Percentiles rank a stretch among this genome's conserved stretches.
Evolutionary conservation across 2,329 filamentous ascomycete species (phyloP).

Genomic region (Colletotrichum sp.): DNA sequence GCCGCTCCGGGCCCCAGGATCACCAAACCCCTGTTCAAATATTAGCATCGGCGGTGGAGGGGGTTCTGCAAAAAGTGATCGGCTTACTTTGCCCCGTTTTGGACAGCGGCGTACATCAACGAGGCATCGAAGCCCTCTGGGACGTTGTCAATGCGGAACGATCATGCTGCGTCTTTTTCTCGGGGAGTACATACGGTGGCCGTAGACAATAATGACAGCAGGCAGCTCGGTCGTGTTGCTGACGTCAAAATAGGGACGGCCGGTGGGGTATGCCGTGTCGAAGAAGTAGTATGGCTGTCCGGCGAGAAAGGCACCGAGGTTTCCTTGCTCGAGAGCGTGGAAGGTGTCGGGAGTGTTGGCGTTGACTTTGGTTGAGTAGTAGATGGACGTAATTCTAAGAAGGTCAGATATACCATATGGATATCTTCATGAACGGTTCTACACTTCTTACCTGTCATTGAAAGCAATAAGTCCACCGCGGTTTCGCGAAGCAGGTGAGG

Average conservation of each 20-base stretch:
- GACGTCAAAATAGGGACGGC: conserved; percentile 40
- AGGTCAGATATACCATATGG: background rate
- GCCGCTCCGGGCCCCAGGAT: conserved; percentile 36
- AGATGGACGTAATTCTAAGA: conserved; percentile 48
- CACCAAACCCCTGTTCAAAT: conserved; percentile 28
- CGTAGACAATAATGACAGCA: conserved; percentile 51
- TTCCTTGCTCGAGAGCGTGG: conserved; percentile 52
- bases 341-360: conserved; percentile 61
- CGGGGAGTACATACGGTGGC: conserved; percentile 37
- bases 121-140: conserved; percentile 36
- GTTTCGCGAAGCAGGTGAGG: conserved; percentile 41
- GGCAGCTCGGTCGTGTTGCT: conserved; percentile 41
- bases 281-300: conserved; percentile 61
- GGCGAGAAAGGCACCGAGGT: conserved; percentile 55
- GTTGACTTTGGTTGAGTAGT: conserved; percentile 58
- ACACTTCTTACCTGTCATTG: conserved; percentile 41
- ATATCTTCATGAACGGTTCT: background rate
- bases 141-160: background rate
- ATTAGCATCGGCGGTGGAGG: background rate
- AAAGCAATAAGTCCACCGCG: conserved; percentile 56
- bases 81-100: conserved; percentile 34
- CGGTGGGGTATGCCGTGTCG: conserved; percentile 46
- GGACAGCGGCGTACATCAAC: conserved; percentile 33
- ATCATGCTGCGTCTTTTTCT: fast-evolving
- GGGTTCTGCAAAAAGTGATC: background rate